Evolutionary conservation across 2,329 filamentous ascomycete genomes (phyloP).

Genomic region (Nannizziopsis arthrosporioides): DNA sequence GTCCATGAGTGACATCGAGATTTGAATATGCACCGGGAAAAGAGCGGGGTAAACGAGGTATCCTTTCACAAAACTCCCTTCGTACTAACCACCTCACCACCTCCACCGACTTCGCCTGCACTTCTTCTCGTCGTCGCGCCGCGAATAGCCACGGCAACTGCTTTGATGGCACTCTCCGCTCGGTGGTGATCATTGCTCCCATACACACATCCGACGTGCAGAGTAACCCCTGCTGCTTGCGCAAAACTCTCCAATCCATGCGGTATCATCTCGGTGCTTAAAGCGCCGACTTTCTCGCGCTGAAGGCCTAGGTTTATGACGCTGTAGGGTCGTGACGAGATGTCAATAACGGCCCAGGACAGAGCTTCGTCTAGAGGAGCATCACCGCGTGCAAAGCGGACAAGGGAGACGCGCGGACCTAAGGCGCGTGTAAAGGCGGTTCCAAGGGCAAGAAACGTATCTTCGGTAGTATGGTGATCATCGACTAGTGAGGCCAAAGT

Average conservation of each 20-base stretch:
- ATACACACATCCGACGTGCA: slow-evolving; percentile 85
- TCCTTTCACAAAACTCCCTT: slow-evolving; percentile 56
- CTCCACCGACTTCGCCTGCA: slow-evolving; percentile 65
- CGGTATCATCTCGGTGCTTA: slow-evolving; percentile 93
- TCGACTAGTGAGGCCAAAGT: slow-evolving; percentile 52
- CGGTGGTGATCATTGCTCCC: slow-evolving; percentile 93
- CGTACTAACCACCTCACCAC: slow-evolving; percentile 89
- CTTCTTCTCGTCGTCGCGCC: slow-evolving; percentile 62
- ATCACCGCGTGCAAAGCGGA: slow-evolving; percentile 84
- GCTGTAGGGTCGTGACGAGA: slow-evolving; percentile 80
- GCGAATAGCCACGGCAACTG: slow-evolving; percentile 73
- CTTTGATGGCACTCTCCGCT: slow-evolving; percentile 95
- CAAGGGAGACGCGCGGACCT: slow-evolving; percentile 64
- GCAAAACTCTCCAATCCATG: slow-evolving; percentile 93
- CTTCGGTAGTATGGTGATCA: slow-evolving; percentile 96
- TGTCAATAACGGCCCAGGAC: slow-evolving; percentile 83
- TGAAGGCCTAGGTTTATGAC: slow-evolving; percentile 74
- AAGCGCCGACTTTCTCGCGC: slow-evolving; percentile 85
- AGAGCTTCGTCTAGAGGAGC: slow-evolving; percentile 91
- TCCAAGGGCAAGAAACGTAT: slow-evolving; percentile 84
- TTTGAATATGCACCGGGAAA: too few species aligned
- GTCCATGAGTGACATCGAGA: too few species aligned
- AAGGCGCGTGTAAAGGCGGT: slow-evolving; percentile 72
- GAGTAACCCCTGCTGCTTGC: slow-evolving; percentile 75
- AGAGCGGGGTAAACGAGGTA: too few species aligned